phyloP scores from a whole-genome alignment of 768 basidiomycete species.

The Macrolepiota fuliginosa region DNA sequence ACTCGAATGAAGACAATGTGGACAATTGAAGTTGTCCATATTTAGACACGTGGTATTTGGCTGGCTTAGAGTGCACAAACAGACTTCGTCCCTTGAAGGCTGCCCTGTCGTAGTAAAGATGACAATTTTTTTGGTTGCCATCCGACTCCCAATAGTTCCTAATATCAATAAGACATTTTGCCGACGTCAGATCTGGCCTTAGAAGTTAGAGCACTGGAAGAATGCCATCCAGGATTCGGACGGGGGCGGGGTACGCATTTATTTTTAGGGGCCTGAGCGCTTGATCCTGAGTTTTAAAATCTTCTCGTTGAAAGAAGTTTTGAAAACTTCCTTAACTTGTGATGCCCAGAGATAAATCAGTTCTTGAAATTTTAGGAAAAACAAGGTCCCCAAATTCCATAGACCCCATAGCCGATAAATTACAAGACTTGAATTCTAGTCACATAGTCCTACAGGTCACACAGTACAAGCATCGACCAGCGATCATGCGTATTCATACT shows the following conservation, averaged over 20 bases:
- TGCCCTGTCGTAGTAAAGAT: neutral
- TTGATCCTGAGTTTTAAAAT: too few relatives aligned
- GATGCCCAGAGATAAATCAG: neutral
- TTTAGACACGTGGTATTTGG: neutral
- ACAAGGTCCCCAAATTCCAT: neutral
- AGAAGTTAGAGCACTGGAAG: too few relatives aligned
- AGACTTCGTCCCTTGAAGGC: neutral
- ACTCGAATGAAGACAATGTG: neutral
- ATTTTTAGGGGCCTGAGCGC: too few relatives aligned
- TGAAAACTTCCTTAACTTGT: too few relatives aligned
- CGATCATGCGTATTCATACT: neutral
- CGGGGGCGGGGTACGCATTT: too few relatives aligned
- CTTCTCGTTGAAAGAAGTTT: too few relatives aligned
- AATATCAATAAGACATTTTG: too few relatives aligned
- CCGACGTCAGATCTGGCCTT: too few relatives aligned
- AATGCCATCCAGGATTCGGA: too few relatives aligned
- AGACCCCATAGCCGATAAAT: neutral
- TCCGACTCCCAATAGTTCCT: neutral
- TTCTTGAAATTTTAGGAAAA: neutral
- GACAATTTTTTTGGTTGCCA: neutral
- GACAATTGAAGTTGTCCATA: constrained; percentile 1
- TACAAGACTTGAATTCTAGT: neutral
- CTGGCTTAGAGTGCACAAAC: neutral
- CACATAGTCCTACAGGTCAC: constrained; percentile 7
- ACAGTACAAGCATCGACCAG: neutral